A percentile compares a stretch with the other conserved stretches of the same genome.
These are phyloP conservation scores for Batkoa obscura DNA, from an alignment of 371 early-diverging fungal species.

Conservation along the genomic window DNA sequence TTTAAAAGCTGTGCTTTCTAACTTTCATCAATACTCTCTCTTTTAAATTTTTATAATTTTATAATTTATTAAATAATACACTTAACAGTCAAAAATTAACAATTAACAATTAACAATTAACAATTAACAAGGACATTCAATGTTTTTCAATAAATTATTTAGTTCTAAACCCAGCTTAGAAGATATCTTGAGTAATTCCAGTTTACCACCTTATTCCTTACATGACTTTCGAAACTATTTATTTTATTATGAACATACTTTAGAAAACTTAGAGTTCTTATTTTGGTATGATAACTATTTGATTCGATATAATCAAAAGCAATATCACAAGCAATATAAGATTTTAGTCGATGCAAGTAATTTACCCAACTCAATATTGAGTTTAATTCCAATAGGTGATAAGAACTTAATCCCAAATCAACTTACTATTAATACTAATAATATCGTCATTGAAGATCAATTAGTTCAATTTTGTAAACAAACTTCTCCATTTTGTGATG, in stretches of 20 bases:
- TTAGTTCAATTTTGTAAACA: not conserved
- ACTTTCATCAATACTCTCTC: too few species aligned
- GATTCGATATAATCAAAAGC: not conserved
- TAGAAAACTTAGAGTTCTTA: not conserved
- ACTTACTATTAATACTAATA: not conserved
- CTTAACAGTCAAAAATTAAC: too few species aligned
- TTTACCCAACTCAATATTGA: not conserved
- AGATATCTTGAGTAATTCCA: not conserved
- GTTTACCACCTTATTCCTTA: not conserved
- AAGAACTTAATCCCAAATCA: not conserved
- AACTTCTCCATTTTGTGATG: not conserved
- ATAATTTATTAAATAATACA: too few species aligned
- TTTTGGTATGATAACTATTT: not conserved
- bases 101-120: too few species aligned
- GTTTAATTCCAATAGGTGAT: too few species aligned
- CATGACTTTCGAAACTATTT: not conserved
- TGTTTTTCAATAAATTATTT: too few species aligned
- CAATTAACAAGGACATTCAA: too few species aligned
- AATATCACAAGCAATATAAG: not conserved
- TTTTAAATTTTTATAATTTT: too few species aligned
- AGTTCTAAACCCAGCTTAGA: slow-evolving; percentile 6
- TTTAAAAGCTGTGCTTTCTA: too few species aligned
- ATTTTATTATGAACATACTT: not conserved
- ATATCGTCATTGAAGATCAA: not conserved
- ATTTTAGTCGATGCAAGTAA: not conserved